phyloP scores from a whole-genome alignment of 139 green algal genomes.

The Tetradesmus obliquus region DNA sequence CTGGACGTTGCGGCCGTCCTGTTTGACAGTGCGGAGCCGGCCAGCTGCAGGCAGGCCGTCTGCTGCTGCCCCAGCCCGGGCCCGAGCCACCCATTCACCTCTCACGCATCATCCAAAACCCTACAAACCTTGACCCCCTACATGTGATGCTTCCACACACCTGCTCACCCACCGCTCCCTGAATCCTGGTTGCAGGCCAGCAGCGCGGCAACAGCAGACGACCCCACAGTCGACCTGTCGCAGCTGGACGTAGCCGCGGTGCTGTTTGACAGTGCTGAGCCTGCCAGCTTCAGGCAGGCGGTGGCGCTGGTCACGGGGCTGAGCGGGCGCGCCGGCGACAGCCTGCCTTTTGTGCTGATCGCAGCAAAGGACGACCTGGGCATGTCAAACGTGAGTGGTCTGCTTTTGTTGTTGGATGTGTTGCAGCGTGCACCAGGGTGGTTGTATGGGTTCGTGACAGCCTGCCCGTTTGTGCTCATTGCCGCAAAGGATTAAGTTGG shows the following conservation, averaged over 20 bases:
- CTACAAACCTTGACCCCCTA: too few relatives aligned
- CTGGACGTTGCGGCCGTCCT: conserved; percentile 58
- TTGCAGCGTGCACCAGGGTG: neutral
- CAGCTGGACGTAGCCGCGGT: conserved; percentile 61
- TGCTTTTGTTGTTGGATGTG: neutral
- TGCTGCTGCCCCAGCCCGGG: too few relatives aligned
- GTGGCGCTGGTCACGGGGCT: conserved; percentile 26
- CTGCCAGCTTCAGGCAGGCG: conserved; percentile 44
- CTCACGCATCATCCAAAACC: too few relatives aligned
- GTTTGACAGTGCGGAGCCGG: conserved; percentile 60
- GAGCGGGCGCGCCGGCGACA: conserved; percentile 52
- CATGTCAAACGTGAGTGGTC: conserved; percentile 45
- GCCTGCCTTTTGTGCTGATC: conserved; percentile 67
- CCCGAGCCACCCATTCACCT: too few relatives aligned
- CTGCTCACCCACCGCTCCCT: too few relatives aligned
- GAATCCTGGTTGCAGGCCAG: neutral
- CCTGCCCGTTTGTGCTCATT: too few relatives aligned
- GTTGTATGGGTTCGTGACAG: too few relatives aligned
- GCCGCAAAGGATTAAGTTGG: too few relatives aligned
- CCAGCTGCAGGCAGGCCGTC: conserved; percentile 42
- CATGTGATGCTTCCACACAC: too few relatives aligned
- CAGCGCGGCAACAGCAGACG: conserved; percentile 27
- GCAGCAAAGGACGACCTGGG: conserved; percentile 63
- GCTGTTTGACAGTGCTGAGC: conserved; percentile 64
- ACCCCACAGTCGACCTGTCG: conserved; percentile 13